Evolutionary conservation across 106 monocot genomes (phyloP).

Genomic region (Agapanthus africanus): DNA sequence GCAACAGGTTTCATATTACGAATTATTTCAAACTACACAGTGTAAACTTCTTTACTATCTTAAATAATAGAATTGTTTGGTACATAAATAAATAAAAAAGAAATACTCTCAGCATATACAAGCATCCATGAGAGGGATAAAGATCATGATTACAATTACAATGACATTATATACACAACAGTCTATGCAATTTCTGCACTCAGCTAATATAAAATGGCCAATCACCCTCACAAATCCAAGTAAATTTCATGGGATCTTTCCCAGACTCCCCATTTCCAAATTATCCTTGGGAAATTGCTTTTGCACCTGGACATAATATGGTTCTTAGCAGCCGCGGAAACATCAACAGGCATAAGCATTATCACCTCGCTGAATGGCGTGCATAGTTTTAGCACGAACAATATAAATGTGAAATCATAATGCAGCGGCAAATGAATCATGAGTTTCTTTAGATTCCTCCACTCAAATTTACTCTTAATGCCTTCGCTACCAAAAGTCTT

Average conservation of each 20-base stretch:
- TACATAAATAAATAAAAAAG: too few relatives aligned
- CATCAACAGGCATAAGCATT: conserved; percentile 20
- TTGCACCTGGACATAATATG: conserved; percentile 3
- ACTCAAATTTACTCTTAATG: not conserved
- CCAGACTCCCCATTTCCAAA: conserved; percentile 37
- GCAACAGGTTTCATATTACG: too few relatives aligned
- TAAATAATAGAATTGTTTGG: too few relatives aligned
- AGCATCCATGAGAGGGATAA: too few relatives aligned
- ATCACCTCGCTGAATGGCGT: conserved; percentile 21
- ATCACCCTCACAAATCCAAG: conserved; percentile 13
- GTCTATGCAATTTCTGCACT: too few relatives aligned
- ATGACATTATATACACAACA: too few relatives aligned
- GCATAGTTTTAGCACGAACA: conserved; percentile 13
- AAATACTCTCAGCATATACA: too few relatives aligned
- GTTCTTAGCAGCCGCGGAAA: not conserved
- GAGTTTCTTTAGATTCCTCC: conserved; percentile 20
- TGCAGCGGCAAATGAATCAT: conserved; percentile 17
- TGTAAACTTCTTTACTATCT: too few relatives aligned
- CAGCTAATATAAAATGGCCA: not conserved
- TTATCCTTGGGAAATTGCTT: conserved; percentile 16
- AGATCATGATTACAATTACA: too few relatives aligned
- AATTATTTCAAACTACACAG: too few relatives aligned
- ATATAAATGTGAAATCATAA: not conserved
- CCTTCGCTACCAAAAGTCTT: not conserved
- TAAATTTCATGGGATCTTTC: not conserved